Base-by-base conservation (phyloP, 2,329 filamentous ascomycete species). In the Coniochaeta sp. region DNA sequence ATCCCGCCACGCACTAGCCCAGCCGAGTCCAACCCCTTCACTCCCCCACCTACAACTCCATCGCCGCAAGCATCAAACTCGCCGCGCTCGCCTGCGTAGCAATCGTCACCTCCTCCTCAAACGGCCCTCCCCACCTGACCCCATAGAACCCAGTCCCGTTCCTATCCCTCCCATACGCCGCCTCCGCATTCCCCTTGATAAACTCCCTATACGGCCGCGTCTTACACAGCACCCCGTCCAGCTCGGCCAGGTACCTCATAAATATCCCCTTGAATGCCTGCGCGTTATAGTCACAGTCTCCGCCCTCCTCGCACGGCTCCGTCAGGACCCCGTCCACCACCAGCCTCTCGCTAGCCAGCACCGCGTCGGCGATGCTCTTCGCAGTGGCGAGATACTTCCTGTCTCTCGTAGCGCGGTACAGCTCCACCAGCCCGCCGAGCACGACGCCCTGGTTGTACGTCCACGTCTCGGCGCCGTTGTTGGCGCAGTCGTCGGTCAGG, bases 201-300 rank as follows among this genome's bases (percentile, higher is more conserved):
- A 56, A 63, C 12, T 10, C 22, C 6, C 50, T 46, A 49, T 62
- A 65, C 14, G 57, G 60, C 16, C 49, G 20, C 24, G 14, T 45
- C 45, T 27, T 48, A 6, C 30, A 32, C n/a, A 57, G n/a, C 18
- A 51, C 30, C 1, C 28, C 60, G 20, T 85, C 71, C 30, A 90
- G 65, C 51, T 78, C 76, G 30, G 75, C 72, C 18, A 90, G 67
- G 60, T 87, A 87, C 18, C 84, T 76, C 14, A 80, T 73, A 56
- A 89, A 87, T 31, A 89, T 72, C 3, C 86, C 86, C 66, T 90
- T 89, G 75, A 89, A 90, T 20, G 56, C 48, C 50, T 63, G 54
- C 60, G 87, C 82, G 30, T 79, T 73, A 1, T 73, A 77, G 53
- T 83, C 77, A 16, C 60, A 63, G 51, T 73, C 79, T 26, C 26